Conservation (phyloP, 768 basidiomycete genomes). For the Russula sp. region DNA sequence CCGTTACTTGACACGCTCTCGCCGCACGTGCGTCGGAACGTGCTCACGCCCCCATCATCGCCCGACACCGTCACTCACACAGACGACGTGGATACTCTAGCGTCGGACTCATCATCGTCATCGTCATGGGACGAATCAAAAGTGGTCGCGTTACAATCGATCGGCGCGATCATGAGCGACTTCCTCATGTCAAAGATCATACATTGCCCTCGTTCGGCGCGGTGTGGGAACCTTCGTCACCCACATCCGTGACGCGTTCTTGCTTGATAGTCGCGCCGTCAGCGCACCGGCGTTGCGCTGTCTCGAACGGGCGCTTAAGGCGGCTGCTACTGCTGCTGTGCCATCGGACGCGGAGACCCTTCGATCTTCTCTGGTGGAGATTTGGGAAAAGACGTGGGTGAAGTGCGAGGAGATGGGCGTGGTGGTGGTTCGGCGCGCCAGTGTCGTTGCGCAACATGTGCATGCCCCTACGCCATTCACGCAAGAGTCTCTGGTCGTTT, state of each 20-base stretch:
- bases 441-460: constrained; percentile 18
- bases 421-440: constrained; percentile 41
- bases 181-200: constrained; percentile 76
- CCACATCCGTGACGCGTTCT: constrained; percentile 67
- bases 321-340: constrained; percentile 50
- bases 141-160: constrained; percentile 76
- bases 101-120: constrained; percentile 37
- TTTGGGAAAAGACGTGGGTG: constrained; percentile 66
- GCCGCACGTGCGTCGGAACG: constrained; percentile 47
- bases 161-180: constrained; percentile 79
- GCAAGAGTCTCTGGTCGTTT: constrained; percentile 83
- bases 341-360: constrained; percentile 33
- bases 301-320: constrained; percentile 73
- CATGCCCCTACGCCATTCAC: constrained; percentile 49
- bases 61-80: constrained; percentile 22
- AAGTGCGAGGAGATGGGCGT: constrained; percentile 65
- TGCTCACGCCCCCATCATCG: constrained; percentile 20
- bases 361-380: constrained; percentile 43
- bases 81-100: background rate
- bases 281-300: constrained; percentile 84
- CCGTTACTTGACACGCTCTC: constrained; percentile 76
- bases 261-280: constrained; percentile 59
- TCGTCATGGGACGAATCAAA: constrained; percentile 87
- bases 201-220: constrained; percentile 62
- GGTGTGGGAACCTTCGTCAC: constrained; percentile 75